A percentile compares a stretch with the other conserved stretches of the same genome.
Conservation (phyloP, 106 monocot genomes). For the Amphibolis antarctica region DNA sequence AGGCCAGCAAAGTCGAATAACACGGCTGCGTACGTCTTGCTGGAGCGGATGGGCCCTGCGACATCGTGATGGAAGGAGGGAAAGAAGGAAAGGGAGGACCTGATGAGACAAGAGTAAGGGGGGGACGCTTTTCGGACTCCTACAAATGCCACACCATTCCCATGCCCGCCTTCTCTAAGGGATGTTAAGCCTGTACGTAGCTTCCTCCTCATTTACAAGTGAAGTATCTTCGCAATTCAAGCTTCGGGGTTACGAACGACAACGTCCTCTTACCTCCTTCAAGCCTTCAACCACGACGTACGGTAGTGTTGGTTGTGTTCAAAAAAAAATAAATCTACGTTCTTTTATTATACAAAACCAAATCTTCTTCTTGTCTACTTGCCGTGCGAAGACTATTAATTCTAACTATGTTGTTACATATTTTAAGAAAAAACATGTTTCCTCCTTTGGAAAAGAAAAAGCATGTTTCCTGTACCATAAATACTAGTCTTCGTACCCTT, state of each 20-base stretch:
- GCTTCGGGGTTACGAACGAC: too few relatives aligned
- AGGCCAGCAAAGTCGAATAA: too few relatives aligned
- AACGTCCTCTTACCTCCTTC: too few relatives aligned
- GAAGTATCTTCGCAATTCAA: too few relatives aligned
- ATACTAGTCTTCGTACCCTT: not conserved
- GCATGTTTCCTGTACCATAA: not conserved
- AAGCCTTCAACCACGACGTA: too few relatives aligned
- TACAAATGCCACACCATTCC: slow-evolving; percentile 3
- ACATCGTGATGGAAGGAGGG: not conserved
- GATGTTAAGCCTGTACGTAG: not conserved
- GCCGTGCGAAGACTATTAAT: too few relatives aligned
- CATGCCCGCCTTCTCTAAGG: not conserved
- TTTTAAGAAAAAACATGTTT: not conserved
- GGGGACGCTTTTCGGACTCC: not conserved
- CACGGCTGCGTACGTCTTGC: too few relatives aligned
- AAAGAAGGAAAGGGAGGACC: not conserved
- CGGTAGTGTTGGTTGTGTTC: too few relatives aligned
- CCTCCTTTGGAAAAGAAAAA: not conserved
- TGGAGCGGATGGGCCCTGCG: not conserved
- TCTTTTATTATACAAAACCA: too few relatives aligned
- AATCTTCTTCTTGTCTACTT: too few relatives aligned
- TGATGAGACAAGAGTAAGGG: not conserved
- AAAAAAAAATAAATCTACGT: too few relatives aligned
- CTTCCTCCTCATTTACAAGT: not conserved
- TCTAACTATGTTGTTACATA: too few relatives aligned